A percentile compares a stretch with the other conserved stretches of the same genome.
These are phyloP conservation scores for Phytophthora ramorum DNA, from an alignment of 352 stramenopile species.

Conservation along the genomic window DNA sequence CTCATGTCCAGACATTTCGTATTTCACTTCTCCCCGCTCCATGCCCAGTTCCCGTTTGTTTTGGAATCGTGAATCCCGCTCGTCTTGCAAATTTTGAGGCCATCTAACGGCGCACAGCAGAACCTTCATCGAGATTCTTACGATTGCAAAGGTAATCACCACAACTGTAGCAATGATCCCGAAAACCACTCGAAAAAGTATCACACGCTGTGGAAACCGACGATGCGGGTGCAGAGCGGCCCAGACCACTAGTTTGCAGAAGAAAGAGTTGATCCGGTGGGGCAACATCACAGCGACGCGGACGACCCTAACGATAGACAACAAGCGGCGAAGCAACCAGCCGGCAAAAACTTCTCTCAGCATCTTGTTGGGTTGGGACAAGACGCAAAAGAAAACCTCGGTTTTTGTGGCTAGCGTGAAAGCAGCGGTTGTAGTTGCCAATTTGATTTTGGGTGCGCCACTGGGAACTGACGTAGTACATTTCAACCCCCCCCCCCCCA, in stretches of 20 bases:
- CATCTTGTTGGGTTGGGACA: background rate
- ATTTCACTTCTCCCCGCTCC: background rate
- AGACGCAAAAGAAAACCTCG: too few species aligned
- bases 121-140: conserved; percentile 3
- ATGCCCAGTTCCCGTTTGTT: background rate
- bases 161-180: background rate
- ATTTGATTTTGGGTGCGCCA: too few species aligned
- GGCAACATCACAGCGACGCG: background rate
- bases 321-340: background rate
- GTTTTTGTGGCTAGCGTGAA: background rate
- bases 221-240: background rate
- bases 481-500: too few species aligned
- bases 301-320: background rate
- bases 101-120: conserved; percentile 3
- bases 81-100: background rate
- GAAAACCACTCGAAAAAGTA: conserved; percentile 1
- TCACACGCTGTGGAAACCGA: background rate
- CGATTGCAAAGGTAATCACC: background rate
- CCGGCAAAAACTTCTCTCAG: background rate
- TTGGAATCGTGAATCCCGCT: background rate
- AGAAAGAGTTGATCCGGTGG: background rate
- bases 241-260: conserved; percentile 1
- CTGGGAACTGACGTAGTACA: too few species aligned
- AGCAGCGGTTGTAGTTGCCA: too few species aligned
- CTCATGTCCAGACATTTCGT: too few species aligned